Base-by-base conservation (phyloP, 495 filamentous ascomycete genomes). In the Neurospora sp. region DNA sequence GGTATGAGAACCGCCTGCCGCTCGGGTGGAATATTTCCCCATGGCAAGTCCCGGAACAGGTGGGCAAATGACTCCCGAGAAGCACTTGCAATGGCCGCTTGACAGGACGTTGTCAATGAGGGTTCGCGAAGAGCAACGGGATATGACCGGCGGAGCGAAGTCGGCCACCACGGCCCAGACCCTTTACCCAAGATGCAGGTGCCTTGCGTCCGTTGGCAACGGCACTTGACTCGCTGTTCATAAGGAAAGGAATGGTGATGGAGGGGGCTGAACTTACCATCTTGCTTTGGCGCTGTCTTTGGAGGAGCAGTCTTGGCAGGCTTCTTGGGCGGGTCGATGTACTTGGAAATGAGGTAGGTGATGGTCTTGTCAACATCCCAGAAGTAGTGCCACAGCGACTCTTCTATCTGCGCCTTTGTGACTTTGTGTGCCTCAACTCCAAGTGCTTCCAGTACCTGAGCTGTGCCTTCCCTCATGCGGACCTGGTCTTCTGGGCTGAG, bases 311-410 rank as follows among this genome's bases (percentile, higher is more conserved):
- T 42, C 74, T 81, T 79, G 5, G 76, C 72, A 38, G 76, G 73
- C 18, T 74, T 74, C 72, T 74, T 74, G 46, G 75, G 73, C 40
- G 85, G 86, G 73, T 81, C 77, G 62, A 85, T 80, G 74, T 82
- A 83, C 77, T 83, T 90, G 89, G 90, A 88, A 62, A 89, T 84
- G 44, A 99, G 82, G 78, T 95, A 97, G 72, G 88, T 85, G 23
- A 94, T 90, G 0, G 93, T 88, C 79, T 98, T 97, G 37, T 89
- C 89, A 37, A 97, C 85, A 79, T 99, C 95, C 78, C 93, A 98
- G 81, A 94, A 99, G 81, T 97, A 98, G 81, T 98, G 89, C 93
- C 94, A 99, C 39, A 99, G 81, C 0, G 94, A 87, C 71, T 98
- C 96, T 79, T 97, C 87, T 54, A 97, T 94, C 73, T 96, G 91